Evolutionary conservation across 2,329 filamentous ascomycete species (phyloP).

Genomic region (Sclerotinia spermophila): DNA sequence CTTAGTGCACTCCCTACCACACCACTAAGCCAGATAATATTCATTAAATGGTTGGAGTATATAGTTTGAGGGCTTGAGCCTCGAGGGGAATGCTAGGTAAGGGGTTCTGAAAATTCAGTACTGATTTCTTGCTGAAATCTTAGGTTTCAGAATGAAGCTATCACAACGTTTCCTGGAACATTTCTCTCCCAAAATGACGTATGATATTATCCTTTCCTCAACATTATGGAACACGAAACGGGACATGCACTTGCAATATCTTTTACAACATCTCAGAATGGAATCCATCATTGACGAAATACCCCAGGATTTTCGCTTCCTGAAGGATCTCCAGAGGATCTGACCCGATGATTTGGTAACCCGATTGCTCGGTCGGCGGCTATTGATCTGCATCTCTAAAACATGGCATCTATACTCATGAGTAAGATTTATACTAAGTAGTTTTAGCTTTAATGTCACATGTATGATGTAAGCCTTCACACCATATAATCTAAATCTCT

Average conservation of each 20-base stretch:
- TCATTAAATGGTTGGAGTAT: neutral
- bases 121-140: neutral
- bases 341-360: neutral
- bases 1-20: neutral
- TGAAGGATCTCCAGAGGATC: neutral
- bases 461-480: neutral
- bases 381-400: too few species aligned
- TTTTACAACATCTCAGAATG: too few species aligned
- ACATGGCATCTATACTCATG: neutral
- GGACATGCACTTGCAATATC: neutral
- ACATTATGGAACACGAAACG: neutral
- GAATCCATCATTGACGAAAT: too few species aligned
- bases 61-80: neutral
- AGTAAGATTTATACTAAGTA: neutral
- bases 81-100: neutral
- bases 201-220: neutral
- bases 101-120: too few species aligned
- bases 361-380: neutral
- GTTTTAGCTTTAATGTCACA: neutral
- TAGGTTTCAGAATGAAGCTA: neutral
- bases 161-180: accelerated
- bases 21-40: neutral
- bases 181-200: neutral
- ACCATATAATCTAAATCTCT: neutral
- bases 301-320: neutral